Evolutionary conservation across 805 yeast species (phyloP).

Genomic region (Ogataea pignaliae): DNA sequence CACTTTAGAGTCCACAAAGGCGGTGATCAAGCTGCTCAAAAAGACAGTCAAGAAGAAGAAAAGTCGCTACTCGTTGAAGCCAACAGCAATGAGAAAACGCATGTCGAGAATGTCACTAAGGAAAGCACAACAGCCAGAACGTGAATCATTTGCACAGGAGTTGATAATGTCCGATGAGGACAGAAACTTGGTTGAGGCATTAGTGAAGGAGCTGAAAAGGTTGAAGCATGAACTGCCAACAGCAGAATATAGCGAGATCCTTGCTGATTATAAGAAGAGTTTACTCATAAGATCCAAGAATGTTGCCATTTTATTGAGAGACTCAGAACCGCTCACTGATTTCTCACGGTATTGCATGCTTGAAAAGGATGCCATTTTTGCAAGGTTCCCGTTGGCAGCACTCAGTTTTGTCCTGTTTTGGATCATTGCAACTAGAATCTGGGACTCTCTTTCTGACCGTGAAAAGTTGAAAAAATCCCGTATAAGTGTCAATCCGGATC

Average conservation of each 20-base stretch:
- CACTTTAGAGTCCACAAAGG: slow-evolving; percentile 16
- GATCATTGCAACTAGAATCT: slow-evolving; percentile 22
- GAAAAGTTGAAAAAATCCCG: slow-evolving; percentile 13
- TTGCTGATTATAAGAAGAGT: slow-evolving; percentile 7
- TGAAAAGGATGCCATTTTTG: slow-evolving; percentile 14
- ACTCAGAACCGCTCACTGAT: slow-evolving; percentile 23
- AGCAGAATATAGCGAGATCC: slow-evolving; percentile 9
- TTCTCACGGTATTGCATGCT: slow-evolving; percentile 26
- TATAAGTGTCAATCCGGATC: slow-evolving; percentile 3
- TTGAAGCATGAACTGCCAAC: slow-evolving; percentile 5
- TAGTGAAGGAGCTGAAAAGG: slow-evolving; percentile 6
- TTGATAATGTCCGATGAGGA: slow-evolving; percentile 1
- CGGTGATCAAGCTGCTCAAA: slow-evolving; percentile 13
- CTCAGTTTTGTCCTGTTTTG: slow-evolving; percentile 22
- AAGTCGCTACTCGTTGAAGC: background rate
- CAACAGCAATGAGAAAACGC: slow-evolving; percentile 1
- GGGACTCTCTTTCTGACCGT: slow-evolving; percentile 15
- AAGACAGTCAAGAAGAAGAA: slow-evolving; percentile 11
- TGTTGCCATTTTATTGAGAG: slow-evolving; percentile 16
- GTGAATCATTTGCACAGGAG: background rate
- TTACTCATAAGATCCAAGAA: slow-evolving; percentile 3
- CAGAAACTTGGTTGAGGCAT: slow-evolving; percentile 7
- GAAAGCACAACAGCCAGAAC: background rate
- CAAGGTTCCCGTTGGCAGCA: slow-evolving; percentile 16
- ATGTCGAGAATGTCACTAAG: slow-evolving; percentile 4